Evolutionary conservation across 148 eudicot genomes (phyloP), one percentile per base, ranked within the genome.

Genomic region (Rhododendron williamsianum): DNA sequence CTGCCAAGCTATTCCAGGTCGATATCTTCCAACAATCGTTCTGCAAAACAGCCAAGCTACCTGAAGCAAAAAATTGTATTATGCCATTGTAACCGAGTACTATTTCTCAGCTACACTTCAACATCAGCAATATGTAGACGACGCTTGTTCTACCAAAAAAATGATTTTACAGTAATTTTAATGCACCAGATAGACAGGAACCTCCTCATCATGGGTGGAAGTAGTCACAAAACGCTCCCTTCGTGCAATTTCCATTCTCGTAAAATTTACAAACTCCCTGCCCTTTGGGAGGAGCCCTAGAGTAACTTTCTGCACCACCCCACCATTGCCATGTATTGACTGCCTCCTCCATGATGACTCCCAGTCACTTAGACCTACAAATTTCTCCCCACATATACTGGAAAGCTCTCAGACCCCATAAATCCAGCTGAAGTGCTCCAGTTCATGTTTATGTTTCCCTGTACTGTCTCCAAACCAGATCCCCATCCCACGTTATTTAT

Each of bases 241-340:
- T 92, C 88, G 81, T 93, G 89, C 98, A 95, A 81, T 87, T 88
- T 86, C 98, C 96, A 81, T 92, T 91, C 89, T 88, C 96, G 72
- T 90, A 92, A 82, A 95, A 93, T 90, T 93, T 95, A 90, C 98
- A 95, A 27, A 93, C 90, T 72, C 98, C 92, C 88, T 90, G 93
- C 85, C 94, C 98, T 88, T 89, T 90, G 6, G 86, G 93, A 27
- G 89, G 83, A 23, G 92, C 88, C 88, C 92, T 88, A 0, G 89
- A 85, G 73, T 89, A 87, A 33, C 94, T 93, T 76, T 93, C 92
- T 52, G 91, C 91, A 46, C 88, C 86, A 52, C 82, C 88, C 56
- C 82, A 81, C 77, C 89, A 1, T 78, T 51, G 27, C 77, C 82
- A 85, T 87, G 87, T 38, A 89, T 85, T 46, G 90, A 72, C 80